Evolutionary conservation across 2,329 filamentous ascomycete species (phyloP), one percentile per base, ranked within the genome.

Genomic region (Stachybotrys echinatus): DNA sequence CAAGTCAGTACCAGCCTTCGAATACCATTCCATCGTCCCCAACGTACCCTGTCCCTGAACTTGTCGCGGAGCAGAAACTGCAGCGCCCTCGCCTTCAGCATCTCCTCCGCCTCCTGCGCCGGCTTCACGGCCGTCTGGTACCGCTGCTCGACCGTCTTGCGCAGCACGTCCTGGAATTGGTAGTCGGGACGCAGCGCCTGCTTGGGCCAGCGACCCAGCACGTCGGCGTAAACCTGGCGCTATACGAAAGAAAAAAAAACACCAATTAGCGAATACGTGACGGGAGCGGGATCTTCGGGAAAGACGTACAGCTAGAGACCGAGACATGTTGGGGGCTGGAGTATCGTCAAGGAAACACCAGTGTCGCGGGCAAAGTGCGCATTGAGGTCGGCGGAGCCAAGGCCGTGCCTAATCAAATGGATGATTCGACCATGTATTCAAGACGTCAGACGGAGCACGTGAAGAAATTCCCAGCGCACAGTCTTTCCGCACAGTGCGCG

Each of bases 171-270:
- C 59, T 80, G 80, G 56, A 87, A 75, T 63, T 85, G 81, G 62
- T 78, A 74, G 51, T 83, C 76, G 7, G 83, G 83, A 1, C 84
- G 81, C 42, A 87, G 73, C 51, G 72, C 70, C 60, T 87, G 83
- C 58, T 79, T 77, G 43, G 84, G 84, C 84, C 84, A 88, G 54
- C 74, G 74, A 50, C 75, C 70, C 49, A 71, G 65, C 55, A 62
- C 66, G 50, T 70, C 67, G 46, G 61, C 57, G 59, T 70, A 71
- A 44, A 69, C 61, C 51, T 64, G 66, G 55, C 63, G 62, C 69
- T 72, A 47, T 12, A 12, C 27, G 14, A 5, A 14, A 34, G 5
- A 34, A 14, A 34, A 34, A 31, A 34, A 34, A 34, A 8, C 27
- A 34, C 27, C 3, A 14, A 34, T 34, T 23, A 45, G 23, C 39